Conservation (phyloP, 257 asterid species). For the Przewalskia tangutica region DNA sequence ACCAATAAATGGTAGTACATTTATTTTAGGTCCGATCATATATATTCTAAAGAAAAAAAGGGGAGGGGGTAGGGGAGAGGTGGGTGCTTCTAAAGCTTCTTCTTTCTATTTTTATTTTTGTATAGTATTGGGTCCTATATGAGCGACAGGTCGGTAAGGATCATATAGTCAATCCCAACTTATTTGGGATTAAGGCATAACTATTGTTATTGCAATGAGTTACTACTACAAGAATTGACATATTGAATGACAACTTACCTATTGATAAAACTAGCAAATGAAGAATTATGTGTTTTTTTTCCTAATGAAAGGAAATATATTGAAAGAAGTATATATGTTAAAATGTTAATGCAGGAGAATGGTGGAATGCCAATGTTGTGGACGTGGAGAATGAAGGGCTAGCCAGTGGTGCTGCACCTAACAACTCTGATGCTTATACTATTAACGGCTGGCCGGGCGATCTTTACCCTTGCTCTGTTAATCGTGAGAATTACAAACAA, state of each 20-base stretch:
- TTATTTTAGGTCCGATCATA: too few species aligned
- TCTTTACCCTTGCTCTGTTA: neutral
- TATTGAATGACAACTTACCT: too few species aligned
- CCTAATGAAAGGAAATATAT: too few species aligned
- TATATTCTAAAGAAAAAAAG: too few species aligned
- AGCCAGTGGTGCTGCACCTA: neutral
- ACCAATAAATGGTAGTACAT: neutral
- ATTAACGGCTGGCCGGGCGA: slow-evolving; percentile 2
- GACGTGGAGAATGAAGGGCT: neutral
- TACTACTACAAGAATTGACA: neutral
- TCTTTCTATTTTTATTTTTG: too few species aligned
- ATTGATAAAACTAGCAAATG: neutral
- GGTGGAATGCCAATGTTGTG: slow-evolving; percentile 3
- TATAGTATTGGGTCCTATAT: too few species aligned
- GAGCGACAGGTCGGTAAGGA: too few species aligned
- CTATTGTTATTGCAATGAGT: too few species aligned
- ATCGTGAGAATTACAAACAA: neutral
- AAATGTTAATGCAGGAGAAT: neutral
- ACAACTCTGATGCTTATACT: neutral
- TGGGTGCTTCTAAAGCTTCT: neutral
- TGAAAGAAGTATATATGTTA: neutral
- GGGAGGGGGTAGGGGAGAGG: too few species aligned
- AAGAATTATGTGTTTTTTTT: neutral
- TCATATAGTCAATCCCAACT: too few species aligned
- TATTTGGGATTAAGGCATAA: too few species aligned